phyloP scores from a whole-genome alignment of 2,329 filamentous ascomycete genomes.

The Phyllosticta capitalensis region DNA sequence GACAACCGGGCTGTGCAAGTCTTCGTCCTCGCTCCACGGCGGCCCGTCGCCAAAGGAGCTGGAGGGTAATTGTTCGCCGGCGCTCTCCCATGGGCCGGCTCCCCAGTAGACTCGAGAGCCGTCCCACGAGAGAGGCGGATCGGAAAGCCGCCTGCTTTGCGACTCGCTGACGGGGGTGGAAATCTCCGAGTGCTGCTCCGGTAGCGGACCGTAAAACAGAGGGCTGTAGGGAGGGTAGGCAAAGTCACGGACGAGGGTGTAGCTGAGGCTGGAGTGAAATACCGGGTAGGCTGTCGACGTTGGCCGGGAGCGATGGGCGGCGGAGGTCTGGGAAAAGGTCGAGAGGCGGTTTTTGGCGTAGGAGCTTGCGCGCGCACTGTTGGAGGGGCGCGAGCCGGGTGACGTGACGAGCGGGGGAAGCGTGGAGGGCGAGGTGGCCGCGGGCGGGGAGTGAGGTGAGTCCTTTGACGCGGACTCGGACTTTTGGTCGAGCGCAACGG shows the following conservation, averaged over 20 bases:
- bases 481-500: constrained; percentile 27
- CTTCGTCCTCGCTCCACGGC: constrained; percentile 91
- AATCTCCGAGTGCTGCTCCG: constrained; percentile 65
- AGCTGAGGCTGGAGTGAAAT: constrained; percentile 76
- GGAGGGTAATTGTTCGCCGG: constrained; percentile 62
- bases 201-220: constrained; percentile 87
- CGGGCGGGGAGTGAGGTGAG: constrained; percentile 19
- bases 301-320: constrained; percentile 58
- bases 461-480: constrained; percentile 11
- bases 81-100: constrained; percentile 43
- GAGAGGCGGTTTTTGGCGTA: constrained; percentile 67
- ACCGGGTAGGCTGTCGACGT: constrained; percentile 72
- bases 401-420: constrained; percentile 44
- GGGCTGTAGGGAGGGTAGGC: constrained; percentile 77
- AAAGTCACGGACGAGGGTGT: constrained; percentile 91
- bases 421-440: constrained; percentile 29
- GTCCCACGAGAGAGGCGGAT: constrained; percentile 67
- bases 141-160: constrained; percentile 64
- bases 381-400: constrained; percentile 39
- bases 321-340: constrained; percentile 67
- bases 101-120: constrained; percentile 50
- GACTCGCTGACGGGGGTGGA: constrained; percentile 76
- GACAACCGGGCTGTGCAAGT: constrained; percentile 79
- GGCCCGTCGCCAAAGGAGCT: constrained; percentile 74
- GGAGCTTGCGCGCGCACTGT: constrained; percentile 50